Conservation (phyloP, 495 filamentous ascomycete species). For the Parathielavia appendiculata region DNA sequence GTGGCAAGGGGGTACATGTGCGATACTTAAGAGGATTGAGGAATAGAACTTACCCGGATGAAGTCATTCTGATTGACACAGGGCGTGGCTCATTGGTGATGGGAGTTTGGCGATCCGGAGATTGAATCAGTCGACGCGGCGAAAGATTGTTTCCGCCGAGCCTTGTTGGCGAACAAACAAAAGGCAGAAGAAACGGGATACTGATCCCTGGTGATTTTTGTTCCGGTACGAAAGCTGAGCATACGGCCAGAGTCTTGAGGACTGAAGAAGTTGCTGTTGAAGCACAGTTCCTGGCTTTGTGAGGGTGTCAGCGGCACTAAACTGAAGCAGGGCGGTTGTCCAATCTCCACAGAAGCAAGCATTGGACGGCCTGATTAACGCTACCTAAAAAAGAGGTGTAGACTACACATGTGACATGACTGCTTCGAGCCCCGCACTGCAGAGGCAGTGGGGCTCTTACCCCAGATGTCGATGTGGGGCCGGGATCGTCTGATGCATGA, state of each 20-base stretch:
- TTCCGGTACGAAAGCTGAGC: not conserved
- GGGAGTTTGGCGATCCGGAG: not conserved
- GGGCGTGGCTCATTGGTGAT: constrained; percentile 18
- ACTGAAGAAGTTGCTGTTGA: no score
- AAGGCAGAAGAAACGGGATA: not conserved
- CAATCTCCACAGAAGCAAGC: no score
- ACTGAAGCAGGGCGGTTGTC: not conserved
- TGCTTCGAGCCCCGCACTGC: constrained; percentile 19
- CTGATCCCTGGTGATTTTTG: not conserved
- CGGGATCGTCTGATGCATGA: constrained; percentile 22
- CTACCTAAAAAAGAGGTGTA: constrained; percentile 2
- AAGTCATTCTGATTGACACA: constrained; percentile 31
- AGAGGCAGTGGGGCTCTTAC: constrained; percentile 7
- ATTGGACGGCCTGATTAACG: constrained; percentile 1
- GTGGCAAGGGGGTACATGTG: not conserved
- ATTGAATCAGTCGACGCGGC: not conserved
- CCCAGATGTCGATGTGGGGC: constrained; percentile 9
- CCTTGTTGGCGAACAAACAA: no score
- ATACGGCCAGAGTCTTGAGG: not conserved
- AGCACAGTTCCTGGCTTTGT: no score
- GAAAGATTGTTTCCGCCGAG: not conserved
- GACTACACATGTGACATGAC: constrained; percentile 18
- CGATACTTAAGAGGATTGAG: not conserved
- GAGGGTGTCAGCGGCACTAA: no score
- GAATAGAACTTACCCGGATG: constrained; percentile 28